Base-by-base conservation (phyloP, 2,329 filamentous ascomycete species). In the Zalaria sp. region DNA sequence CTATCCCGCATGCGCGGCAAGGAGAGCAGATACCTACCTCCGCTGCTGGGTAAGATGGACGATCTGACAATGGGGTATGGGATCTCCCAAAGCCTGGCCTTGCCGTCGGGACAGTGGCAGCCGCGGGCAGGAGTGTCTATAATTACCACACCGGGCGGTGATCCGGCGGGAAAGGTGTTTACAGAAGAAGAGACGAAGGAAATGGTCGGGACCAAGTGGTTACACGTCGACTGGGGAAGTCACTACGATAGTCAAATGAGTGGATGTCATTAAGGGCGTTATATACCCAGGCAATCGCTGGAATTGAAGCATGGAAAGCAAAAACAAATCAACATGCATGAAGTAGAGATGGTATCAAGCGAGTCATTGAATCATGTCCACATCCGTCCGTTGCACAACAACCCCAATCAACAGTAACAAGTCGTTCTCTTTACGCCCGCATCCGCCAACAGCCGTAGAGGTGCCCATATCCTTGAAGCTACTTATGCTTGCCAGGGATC, bases 1-100 rank as follows among this genome's bases (percentile, higher is more conserved):
- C 49, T 60, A 1, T 58, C 55, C n/a, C 52, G 46, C 42, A 60
- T 60, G 46, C 53, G 57, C 11, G 57, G 57, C 10, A 59, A 55
- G 42, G 56, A 59, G 32, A 53, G 49, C 2, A 52, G 56, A 10
- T 60, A 60, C 46, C 47, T 60, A 5, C 49, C 51, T n/a, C 57
- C 57, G 8, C 48, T 60, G 9, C 53, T 59, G 47, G 40, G 46
- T 9, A 59, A 58, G 38, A 48, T 54, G 43, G 55, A 57, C 35
- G 55, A 50, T 25, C 45, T 59, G 2, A 18, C 18, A 18, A 40
- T 57, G 9, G 56, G 51, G 18, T 53, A 53, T 39, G 51, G 51
- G 10, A 32, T 56, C 3, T 37, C 42, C 25, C 46, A 45, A 25
- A 49, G 51, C 3, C 34, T 54, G 7, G 48, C 50, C 5, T 42